phyloP scores from a whole-genome alignment of 2,329 filamentous ascomycete species.

The Rhytidhysteron rufulum region DNA sequence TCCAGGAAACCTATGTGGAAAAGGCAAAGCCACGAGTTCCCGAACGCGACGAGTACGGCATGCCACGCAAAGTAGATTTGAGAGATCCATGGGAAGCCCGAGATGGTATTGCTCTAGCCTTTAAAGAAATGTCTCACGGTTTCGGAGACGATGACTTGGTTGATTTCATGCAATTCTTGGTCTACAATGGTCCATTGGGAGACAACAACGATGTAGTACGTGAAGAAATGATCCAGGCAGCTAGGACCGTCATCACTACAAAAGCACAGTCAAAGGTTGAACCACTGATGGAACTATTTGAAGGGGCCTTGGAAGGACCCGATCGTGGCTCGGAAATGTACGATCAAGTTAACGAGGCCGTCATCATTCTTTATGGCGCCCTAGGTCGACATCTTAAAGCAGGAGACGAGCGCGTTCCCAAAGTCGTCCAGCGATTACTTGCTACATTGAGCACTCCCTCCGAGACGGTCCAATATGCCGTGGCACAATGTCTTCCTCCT shows the following conservation, averaged over 20 bases:
- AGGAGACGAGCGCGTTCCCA: constrained; percentile 82
- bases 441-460: constrained; percentile 89
- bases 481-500: constrained; percentile 88
- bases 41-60: constrained; percentile 87
- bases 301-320: constrained; percentile 78
- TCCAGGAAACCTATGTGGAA: constrained; percentile 70
- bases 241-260: constrained; percentile 72
- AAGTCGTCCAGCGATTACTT: constrained; percentile 81
- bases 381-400: constrained; percentile 79
- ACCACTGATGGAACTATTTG: constrained; percentile 86
- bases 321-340: constrained; percentile 76
- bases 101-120: constrained; percentile 83
- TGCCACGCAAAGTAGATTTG: constrained; percentile 84
- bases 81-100: constrained; percentile 88
- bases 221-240: constrained; percentile 87
- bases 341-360: constrained; percentile 92
- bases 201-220: constrained; percentile 76
- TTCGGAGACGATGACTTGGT: constrained; percentile 69
- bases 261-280: constrained; percentile 83
- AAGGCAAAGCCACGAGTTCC: constrained; percentile 79
- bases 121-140: constrained; percentile 71
- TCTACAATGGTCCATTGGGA: constrained; percentile 80
- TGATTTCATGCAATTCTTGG: constrained; percentile 77
- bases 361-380: constrained; percentile 95
- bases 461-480: constrained; percentile 93